Evolutionary conservation across 2,329 filamentous ascomycete species (phyloP).

Genomic region (Albifimbria verrucaria): DNA sequence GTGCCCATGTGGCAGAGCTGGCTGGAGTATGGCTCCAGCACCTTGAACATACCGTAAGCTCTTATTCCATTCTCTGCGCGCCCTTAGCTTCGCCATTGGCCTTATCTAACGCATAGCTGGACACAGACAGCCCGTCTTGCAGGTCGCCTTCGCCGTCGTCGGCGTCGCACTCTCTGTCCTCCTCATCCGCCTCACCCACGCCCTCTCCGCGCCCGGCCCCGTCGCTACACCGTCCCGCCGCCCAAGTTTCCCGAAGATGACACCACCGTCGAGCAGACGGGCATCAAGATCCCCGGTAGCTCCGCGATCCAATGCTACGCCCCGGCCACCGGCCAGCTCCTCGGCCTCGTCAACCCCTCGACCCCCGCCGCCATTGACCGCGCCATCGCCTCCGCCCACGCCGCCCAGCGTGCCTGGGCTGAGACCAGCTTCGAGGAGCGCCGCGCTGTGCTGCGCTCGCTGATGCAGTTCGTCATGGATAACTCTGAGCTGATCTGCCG

Average conservation of each 20-base stretch:
- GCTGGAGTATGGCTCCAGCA: not conserved
- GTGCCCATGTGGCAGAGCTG: not conserved
- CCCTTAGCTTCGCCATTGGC: no score
- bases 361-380: slow-evolving; percentile 76
- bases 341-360: slow-evolving; percentile 75
- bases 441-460: slow-evolving; percentile 72
- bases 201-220: slow-evolving; percentile 34
- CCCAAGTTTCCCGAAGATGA: slow-evolving; percentile 60
- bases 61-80: no score
- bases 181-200: slow-evolving; percentile 24
- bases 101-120: no score
- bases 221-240: slow-evolving; percentile 57
- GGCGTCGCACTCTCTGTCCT: slow-evolving; percentile 27
- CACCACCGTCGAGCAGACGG: slow-evolving; percentile 55
- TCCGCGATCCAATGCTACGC: slow-evolving; percentile 79
- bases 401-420: slow-evolving; percentile 75
- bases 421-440: slow-evolving; percentile 74
- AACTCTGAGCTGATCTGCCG: slow-evolving; percentile 85
- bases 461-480: slow-evolving; percentile 80
- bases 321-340: slow-evolving; percentile 81
- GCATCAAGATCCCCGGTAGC: slow-evolving; percentile 63
- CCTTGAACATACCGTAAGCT: not conserved
- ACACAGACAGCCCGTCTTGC: slow-evolving; percentile 22
- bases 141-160: slow-evolving; percentile 23
- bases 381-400: slow-evolving; percentile 68